phyloP scores from a whole-genome alignment of 805 yeast genomes.

The Clavispora vitiphila region DNA sequence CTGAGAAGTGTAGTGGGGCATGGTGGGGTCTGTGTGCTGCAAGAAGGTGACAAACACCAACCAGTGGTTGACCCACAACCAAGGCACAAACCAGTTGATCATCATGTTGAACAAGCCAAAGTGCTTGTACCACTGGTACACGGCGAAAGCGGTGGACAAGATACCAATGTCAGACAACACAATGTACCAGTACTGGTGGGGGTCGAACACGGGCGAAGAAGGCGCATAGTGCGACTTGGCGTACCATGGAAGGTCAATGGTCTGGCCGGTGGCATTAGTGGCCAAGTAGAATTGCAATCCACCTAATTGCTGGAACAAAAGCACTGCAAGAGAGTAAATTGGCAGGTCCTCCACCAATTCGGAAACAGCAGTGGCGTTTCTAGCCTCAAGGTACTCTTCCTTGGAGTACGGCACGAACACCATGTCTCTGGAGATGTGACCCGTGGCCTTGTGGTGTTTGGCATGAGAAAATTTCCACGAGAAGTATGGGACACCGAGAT shows the following conservation, averaged over 20 bases:
- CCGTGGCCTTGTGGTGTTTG: conserved; percentile 62
- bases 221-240: conserved; percentile 53
- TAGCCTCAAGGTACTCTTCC: conserved; percentile 34
- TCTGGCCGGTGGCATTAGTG: conserved; percentile 56
- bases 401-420: conserved; percentile 55
- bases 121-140: conserved; percentile 47
- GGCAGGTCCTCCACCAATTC: conserved; percentile 56
- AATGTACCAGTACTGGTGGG: conserved; percentile 51
- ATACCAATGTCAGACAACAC: conserved; percentile 55
- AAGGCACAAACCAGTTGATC: conserved; percentile 56
- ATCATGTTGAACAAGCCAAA: conserved; percentile 47
- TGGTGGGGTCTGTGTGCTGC: conserved; percentile 56
- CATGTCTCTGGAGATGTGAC: conserved; percentile 55
- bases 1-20: conserved; percentile 53
- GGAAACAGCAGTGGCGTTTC: conserved; percentile 28
- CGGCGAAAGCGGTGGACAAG: conserved; percentile 36
- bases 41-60: conserved; percentile 57
- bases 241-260: conserved; percentile 32
- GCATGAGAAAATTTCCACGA: conserved; percentile 59
- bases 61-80: conserved; percentile 61
- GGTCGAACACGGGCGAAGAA: conserved; percentile 49
- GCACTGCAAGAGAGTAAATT: conserved; percentile 36
- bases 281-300: conserved; percentile 49
- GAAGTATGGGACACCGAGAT: conserved; percentile 53
- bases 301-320: conserved; percentile 52